A percentile compares a stretch with the other conserved stretches of the same genome.
phyloP scores from a whole-genome alignment of 1,284 basidiomycete genomes.

The Marasmius oreades region DNA sequence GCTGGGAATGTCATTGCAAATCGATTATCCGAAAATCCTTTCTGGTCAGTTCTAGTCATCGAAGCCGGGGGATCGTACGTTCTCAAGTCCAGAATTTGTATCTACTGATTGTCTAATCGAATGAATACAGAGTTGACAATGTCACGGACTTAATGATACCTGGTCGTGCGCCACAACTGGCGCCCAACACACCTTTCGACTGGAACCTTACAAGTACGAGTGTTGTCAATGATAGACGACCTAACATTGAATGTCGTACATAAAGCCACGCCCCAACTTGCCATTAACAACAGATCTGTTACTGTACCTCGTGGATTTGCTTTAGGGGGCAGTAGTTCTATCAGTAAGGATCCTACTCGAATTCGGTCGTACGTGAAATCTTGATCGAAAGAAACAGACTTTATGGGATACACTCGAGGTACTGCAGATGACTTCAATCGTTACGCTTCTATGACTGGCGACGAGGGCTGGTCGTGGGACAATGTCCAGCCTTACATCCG shows the following conservation, averaged over 20 bases:
- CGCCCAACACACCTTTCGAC: neutral
- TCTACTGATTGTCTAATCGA: neutral
- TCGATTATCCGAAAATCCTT: neutral
- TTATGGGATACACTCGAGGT: constrained; percentile 36
- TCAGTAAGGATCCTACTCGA: constrained; percentile 22
- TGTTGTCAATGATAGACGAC: too few species aligned
- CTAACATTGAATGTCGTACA: too few species aligned
- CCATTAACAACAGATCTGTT: constrained; percentile 15
- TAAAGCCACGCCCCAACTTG: constrained; percentile 23
- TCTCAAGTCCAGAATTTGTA: too few species aligned
- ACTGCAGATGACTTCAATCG: constrained; percentile 36
- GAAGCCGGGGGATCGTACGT: constrained; percentile 1
- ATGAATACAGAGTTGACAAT: neutral
- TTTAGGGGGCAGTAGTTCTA: constrained; percentile 29
- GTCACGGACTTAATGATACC: neutral
- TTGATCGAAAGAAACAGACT: constrained; percentile 22
- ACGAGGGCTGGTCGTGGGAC: constrained; percentile 38
- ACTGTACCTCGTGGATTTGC: constrained; percentile 21
- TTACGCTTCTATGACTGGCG: constrained; percentile 32
- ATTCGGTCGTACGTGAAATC: neutral
- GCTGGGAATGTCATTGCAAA: constrained; percentile 2
- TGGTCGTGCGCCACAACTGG: neutral
- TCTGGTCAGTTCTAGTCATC: neutral
- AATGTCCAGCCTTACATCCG: constrained; percentile 29
- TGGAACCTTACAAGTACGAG: constrained; percentile 32